These are phyloP conservation scores for Monascus purpureus DNA, from an alignment of 495 filamentous ascomycete genomes.

Conservation along the genomic window DNA sequence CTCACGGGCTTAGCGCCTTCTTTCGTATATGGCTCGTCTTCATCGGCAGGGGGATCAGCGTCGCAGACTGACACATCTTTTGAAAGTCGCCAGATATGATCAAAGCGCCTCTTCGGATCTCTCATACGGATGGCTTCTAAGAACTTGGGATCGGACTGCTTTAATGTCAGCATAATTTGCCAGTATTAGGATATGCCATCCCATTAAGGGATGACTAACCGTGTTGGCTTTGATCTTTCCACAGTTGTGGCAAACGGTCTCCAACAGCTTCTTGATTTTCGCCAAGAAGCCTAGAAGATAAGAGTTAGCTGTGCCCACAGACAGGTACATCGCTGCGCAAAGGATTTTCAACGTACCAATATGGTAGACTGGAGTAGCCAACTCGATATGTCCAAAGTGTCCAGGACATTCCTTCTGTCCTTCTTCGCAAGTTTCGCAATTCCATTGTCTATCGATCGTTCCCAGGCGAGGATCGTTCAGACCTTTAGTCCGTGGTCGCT, in stretches of 20 bases:
- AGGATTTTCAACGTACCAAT: constrained; percentile 44
- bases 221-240: constrained; percentile 86
- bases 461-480: constrained; percentile 89
- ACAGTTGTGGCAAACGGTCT: constrained; percentile 97
- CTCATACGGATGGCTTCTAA: constrained; percentile 64
- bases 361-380: constrained; percentile 89
- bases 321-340: background rate
- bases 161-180: constrained; percentile 49
- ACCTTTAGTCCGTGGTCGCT: constrained; percentile 73
- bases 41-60: constrained; percentile 46
- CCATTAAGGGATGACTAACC: constrained; percentile 63
- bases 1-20: constrained; percentile 28
- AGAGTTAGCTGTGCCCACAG: constrained; percentile 19
- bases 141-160: constrained; percentile 71
- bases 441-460: constrained; percentile 84
- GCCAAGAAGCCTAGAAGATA: constrained; percentile 63
- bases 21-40: constrained; percentile 45
- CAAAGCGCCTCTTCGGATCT: constrained; percentile 87
- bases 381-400: constrained; percentile 95
- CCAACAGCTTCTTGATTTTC: constrained; percentile 94
- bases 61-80: constrained; percentile 78
- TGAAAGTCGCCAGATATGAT: constrained; percentile 74
- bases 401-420: constrained; percentile 89
- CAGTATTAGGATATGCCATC: constrained; percentile 36
- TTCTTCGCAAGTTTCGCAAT: constrained; percentile 90